Evolutionary conservation across 2,329 filamentous ascomycete species (phyloP).

Genomic region (Fusarium sp.): DNA sequence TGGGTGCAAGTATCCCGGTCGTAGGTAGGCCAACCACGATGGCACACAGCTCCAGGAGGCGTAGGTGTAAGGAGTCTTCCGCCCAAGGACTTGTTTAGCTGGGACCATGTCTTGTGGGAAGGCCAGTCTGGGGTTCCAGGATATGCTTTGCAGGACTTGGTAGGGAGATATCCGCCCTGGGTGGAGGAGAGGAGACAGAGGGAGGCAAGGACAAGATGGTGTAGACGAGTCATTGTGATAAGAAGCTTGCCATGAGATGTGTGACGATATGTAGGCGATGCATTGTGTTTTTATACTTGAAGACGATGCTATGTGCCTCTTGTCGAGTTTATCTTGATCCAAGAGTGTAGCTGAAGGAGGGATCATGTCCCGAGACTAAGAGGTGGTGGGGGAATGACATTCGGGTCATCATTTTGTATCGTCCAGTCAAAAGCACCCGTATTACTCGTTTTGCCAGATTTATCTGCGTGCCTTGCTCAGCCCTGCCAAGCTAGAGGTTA

Average conservation of each 20-base stretch:
- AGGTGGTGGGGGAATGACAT: neutral
- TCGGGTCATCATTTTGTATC: slow-evolving; percentile 8
- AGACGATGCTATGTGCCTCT: neutral
- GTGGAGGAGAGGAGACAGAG: neutral
- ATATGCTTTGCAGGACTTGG: slow-evolving; percentile 57
- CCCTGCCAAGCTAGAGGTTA: slow-evolving; percentile 20
- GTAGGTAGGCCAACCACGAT: slow-evolving; percentile 43
- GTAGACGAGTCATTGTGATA: slow-evolving; percentile 20
- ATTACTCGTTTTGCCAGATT: slow-evolving; percentile 27
- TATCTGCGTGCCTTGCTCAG: slow-evolving; percentile 6
- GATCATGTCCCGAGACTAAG: slow-evolving; percentile 37
- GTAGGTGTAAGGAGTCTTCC: slow-evolving; percentile 56
- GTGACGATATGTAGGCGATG: accelerated
- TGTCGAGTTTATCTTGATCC: neutral
- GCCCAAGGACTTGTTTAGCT: slow-evolving; percentile 57
- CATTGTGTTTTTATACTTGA: slow-evolving; percentile 17
- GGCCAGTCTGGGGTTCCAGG: slow-evolving; percentile 62
- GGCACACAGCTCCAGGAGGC: slow-evolving; percentile 52
- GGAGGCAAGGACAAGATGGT: slow-evolving; percentile 6
- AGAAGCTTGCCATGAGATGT: neutral
- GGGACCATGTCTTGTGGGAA: slow-evolving; percentile 55
- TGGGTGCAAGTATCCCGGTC: slow-evolving; percentile 47
- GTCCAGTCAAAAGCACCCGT: slow-evolving; percentile 14
- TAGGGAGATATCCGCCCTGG: slow-evolving; percentile 3
- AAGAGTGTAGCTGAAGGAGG: neutral